phyloP scores from a whole-genome alignment of 805 yeast species.

The Komagataella mondaviorum region DNA sequence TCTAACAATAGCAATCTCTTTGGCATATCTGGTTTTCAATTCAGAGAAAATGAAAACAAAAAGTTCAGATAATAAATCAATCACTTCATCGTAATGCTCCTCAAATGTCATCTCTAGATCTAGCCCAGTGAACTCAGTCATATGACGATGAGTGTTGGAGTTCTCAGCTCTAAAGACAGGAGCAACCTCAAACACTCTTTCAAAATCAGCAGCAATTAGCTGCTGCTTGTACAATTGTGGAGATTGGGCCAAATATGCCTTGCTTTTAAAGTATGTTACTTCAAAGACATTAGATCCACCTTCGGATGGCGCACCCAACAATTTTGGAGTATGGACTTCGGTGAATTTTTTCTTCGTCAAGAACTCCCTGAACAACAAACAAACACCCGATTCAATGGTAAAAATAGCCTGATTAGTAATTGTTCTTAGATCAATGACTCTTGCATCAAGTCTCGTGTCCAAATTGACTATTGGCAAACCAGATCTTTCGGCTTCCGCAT shows the following conservation, averaged over 20 bases:
- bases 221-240: conserved; percentile 98
- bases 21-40: conserved; percentile 64
- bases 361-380: conserved; percentile 82
- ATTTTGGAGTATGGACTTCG: conserved; percentile 94
- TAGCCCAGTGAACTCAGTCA: conserved; percentile 96
- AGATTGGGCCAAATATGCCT: conserved; percentile 92
- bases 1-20: conserved; percentile 82
- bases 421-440: conserved; percentile 95
- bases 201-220: conserved; percentile 95
- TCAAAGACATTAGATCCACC: conserved; percentile 97
- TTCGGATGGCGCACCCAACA: conserved; percentile 91
- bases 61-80: conserved; percentile 40
- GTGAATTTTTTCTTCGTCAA: conserved; percentile 53
- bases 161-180: conserved; percentile 99
- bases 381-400: conserved; percentile 84
- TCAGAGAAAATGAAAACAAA: conserved; percentile 82
- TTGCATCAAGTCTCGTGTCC: conserved; percentile 88
- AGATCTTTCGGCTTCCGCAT: conserved; percentile 83
- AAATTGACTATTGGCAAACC: conserved; percentile 90
- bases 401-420: conserved; percentile 96
- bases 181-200: conserved; percentile 89
- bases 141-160: conserved; percentile 97
- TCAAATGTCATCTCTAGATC: conserved; percentile 98
- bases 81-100: conserved; percentile 93
- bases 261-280: conserved; percentile 82